Percentiles rank a stretch among this genome's conserved stretches.
These are phyloP conservation scores for Penicillium verrucosum DNA, from an alignment of 2,329 filamentous ascomycete species.

Conservation along the genomic window DNA sequence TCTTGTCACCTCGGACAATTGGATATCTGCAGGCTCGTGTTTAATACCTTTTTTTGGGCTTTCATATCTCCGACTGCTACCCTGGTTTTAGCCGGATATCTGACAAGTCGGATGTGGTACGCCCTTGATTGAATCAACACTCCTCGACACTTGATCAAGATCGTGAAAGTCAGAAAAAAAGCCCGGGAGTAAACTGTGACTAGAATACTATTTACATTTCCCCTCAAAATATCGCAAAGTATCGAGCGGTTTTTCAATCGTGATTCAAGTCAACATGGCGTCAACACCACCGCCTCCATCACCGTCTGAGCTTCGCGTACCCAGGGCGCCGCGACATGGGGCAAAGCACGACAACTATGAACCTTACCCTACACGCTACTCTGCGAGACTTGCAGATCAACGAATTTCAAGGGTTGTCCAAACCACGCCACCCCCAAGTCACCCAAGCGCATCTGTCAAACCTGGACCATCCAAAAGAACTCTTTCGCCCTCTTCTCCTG, in stretches of 20 bases:
- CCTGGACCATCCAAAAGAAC: slow-evolving; percentile 18
- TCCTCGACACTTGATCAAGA: background rate
- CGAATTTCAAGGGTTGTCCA: slow-evolving; percentile 26
- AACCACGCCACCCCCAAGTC: slow-evolving; percentile 32
- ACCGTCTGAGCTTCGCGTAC: slow-evolving; percentile 37
- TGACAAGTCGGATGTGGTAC: background rate
- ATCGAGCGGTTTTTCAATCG: background rate
- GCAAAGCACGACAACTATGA: slow-evolving; percentile 43
- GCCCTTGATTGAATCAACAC: slow-evolving; percentile 14
- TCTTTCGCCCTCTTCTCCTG: slow-evolving; percentile 5
- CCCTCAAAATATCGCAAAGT: background rate
- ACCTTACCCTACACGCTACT: slow-evolving; percentile 41
- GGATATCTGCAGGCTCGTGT: background rate
- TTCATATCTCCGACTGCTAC: background rate
- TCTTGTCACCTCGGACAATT: slow-evolving; percentile 5
- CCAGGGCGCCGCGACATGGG: slow-evolving; percentile 47
- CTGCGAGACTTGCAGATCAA: slow-evolving; percentile 39
- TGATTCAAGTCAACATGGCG: slow-evolving; percentile 33
- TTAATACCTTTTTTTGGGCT: background rate
- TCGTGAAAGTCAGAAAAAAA: slow-evolving; percentile 2
- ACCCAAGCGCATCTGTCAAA: slow-evolving; percentile 19
- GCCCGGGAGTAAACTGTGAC: background rate
- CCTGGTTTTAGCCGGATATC: background rate
- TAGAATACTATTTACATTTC: background rate
- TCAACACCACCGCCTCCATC: slow-evolving; percentile 44